Conservation (phyloP, 805 yeast genomes). For the Saccharomyces mikatae region DNA sequence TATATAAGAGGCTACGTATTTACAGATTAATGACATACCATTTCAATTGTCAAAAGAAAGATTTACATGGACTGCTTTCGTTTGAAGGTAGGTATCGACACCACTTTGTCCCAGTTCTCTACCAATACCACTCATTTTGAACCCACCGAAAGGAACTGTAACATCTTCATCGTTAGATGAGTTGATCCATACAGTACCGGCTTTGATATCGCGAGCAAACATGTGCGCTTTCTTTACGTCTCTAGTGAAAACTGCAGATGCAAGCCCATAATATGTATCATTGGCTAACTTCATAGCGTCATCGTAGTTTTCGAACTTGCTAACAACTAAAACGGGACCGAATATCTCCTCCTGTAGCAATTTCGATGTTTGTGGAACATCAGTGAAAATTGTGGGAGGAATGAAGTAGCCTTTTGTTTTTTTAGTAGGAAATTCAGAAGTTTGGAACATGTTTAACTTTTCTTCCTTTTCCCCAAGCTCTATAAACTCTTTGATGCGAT, state of each 20-base stretch:
- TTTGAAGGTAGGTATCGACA: constrained; percentile 59
- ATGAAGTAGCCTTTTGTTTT: constrained; percentile 29
- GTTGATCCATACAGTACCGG: constrained; percentile 67
- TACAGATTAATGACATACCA: background rate
- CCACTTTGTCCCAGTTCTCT: constrained; percentile 76
- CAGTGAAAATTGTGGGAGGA: constrained; percentile 37
- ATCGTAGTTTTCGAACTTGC: constrained; percentile 32
- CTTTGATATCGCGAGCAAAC: constrained; percentile 51
- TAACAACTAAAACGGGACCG: constrained; percentile 37
- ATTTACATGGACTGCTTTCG: constrained; percentile 61
- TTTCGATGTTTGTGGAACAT: constrained; percentile 32
- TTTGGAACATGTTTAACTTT: constrained; percentile 29
- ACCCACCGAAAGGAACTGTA: constrained; percentile 74
- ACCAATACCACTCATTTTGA: constrained; percentile 72
- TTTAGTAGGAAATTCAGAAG: constrained; percentile 5
- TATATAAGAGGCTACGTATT: background rate
- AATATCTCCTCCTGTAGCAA: constrained; percentile 37
- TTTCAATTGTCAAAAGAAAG: background rate
- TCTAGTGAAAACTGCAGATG: constrained; percentile 53
- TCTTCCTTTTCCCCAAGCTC: constrained; percentile 43
- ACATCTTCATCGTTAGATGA: constrained; percentile 57
- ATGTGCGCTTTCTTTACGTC: constrained; percentile 57
- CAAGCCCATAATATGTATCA: constrained; percentile 35
- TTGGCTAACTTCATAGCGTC: constrained; percentile 37
- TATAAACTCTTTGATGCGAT: constrained; percentile 35